These are phyloP conservation scores for Termitomyces sp. DNA, from an alignment of 768 basidiomycete species.

Conservation along the genomic window DNA sequence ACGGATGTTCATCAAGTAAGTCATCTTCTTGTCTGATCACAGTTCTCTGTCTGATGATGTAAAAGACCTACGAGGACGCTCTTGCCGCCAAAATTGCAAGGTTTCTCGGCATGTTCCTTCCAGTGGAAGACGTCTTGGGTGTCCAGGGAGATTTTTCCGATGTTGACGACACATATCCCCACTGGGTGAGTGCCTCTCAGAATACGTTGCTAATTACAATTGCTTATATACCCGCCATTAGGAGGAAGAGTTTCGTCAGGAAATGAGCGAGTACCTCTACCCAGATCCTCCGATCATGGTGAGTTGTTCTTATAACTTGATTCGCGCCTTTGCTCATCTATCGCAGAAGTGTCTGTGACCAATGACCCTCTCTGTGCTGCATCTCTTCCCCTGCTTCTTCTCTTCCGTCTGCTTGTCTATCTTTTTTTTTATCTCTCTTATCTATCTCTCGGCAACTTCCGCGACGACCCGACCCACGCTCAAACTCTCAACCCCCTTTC, in stretches of 20 bases:
- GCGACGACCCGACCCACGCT: neutral
- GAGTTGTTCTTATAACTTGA: neutral
- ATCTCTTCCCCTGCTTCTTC: neutral
- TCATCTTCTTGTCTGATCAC: neutral
- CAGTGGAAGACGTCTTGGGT: neutral
- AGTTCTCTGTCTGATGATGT: neutral
- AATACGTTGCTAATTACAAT: too few species aligned
- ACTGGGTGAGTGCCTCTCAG: neutral
- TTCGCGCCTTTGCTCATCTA: neutral
- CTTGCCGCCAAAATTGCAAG: neutral
- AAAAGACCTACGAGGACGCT: neutral
- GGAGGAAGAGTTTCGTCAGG: neutral
- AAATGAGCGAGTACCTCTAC: neutral
- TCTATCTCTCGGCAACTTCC: neutral
- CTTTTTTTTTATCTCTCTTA: neutral
- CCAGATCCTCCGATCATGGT: neutral
- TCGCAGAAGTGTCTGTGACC: neutral
- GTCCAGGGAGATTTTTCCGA: neutral
- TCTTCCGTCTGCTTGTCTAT: neutral
- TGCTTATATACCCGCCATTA: neutral
- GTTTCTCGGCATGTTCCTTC: neutral
- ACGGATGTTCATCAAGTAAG: neutral
- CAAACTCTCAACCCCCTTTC: neutral
- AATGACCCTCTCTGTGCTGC: neutral
- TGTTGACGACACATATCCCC: neutral